Percentiles rank a stretch among this genome's conserved stretches.
phyloP scores from a whole-genome alignment of 2,329 filamentous ascomycete species.

The Cryphonectria carpinicola region DNA sequence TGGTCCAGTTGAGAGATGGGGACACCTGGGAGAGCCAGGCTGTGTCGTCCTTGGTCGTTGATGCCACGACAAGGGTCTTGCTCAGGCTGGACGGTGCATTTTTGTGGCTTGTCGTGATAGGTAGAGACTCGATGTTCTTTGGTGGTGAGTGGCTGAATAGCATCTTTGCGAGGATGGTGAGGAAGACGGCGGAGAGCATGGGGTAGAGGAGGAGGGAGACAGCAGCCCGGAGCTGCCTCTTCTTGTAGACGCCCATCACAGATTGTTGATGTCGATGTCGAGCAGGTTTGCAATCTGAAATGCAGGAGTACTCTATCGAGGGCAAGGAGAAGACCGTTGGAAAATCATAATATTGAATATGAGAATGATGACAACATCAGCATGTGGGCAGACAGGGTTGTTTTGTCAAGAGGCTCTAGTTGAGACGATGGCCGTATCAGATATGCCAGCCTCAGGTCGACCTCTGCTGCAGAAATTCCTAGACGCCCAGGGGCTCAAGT shows the following conservation, averaged over 20 bases:
- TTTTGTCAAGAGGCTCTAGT: conserved; percentile 5
- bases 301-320: not conserved
- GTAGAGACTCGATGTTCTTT: not conserved
- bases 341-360: not conserved
- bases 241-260: conserved; percentile 25
- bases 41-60: conserved; percentile 25
- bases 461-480: not conserved
- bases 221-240: conserved; percentile 29
- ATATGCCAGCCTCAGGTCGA: conserved; percentile 1
- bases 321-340: too few relatives aligned
- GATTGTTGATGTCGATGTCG: not conserved
- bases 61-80: conserved; percentile 32
- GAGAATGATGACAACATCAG: not conserved
- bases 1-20: conserved; percentile 27
- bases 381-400: conserved; percentile 17
- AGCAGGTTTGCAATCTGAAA: not conserved
- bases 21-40: conserved; percentile 30
- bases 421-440: conserved; percentile 27
- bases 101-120: not conserved
- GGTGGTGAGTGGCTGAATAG: conserved; percentile 17
- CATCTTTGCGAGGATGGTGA: conserved; percentile 26
- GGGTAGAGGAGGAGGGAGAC: conserved; percentile 29
- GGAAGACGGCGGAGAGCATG: conserved; percentile 27
- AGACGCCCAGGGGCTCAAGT: not conserved
- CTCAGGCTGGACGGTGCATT: conserved; percentile 2